Percentiles rank a stretch among this genome's conserved stretches.
Conservation (phyloP, 176 grass and related monocot genomes). For the Eragrostis curvula region DNA sequence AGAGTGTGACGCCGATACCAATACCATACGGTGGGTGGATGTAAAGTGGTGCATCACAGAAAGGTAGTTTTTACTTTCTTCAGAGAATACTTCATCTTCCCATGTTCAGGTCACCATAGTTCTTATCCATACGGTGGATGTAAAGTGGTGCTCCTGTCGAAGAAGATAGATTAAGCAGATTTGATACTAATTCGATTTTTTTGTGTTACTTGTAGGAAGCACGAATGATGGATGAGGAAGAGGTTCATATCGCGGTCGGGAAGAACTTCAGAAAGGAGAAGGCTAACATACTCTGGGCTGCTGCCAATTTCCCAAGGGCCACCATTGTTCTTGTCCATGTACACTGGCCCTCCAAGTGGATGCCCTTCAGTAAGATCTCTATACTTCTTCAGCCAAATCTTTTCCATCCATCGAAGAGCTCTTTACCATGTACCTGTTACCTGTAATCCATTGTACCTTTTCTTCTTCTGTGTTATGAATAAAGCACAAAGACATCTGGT, state of each 20-base stretch:
- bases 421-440: not conserved
- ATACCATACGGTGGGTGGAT: slow-evolving; percentile 10
- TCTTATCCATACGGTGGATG: not conserved
- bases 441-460: not conserved
- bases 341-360: slow-evolving; percentile 68
- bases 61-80: slow-evolving; percentile 38
- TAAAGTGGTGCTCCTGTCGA: not conserved
- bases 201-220: slow-evolving; percentile 15
- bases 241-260: slow-evolving; percentile 48
- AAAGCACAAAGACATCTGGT: not conserved
- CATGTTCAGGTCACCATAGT: not conserved
- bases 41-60: slow-evolving; percentile 17
- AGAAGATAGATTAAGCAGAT: slow-evolving; percentile 32
- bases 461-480: not conserved
- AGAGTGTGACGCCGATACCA: slow-evolving; percentile 1
- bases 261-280: slow-evolving; percentile 59
- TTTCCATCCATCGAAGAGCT: not conserved
- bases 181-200: slow-evolving; percentile 22
- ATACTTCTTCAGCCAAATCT: slow-evolving; percentile 7
- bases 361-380: slow-evolving; percentile 70
- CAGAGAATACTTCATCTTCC: slow-evolving; percentile 9
- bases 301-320: slow-evolving; percentile 51
- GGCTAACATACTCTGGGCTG: slow-evolving; percentile 55
- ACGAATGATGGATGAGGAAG: slow-evolving; percentile 48
- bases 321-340: slow-evolving; percentile 63